Percentiles rank a stretch among this genome's conserved stretches.
Evolutionary conservation across 305 asterid species (phyloP).

Genomic region (Fraxinus sp.): DNA sequence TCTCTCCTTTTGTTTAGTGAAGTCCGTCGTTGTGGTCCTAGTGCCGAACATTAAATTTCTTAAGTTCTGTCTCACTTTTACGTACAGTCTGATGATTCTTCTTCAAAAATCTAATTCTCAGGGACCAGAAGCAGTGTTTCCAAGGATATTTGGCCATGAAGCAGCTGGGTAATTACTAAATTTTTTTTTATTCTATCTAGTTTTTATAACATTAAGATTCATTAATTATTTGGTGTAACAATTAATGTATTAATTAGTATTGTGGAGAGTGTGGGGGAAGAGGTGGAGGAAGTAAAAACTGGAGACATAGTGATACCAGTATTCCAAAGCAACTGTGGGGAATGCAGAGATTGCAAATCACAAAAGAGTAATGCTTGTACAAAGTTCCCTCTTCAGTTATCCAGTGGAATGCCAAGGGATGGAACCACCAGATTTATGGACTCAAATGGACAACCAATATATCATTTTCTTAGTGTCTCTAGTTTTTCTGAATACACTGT

Average conservation of each 20-base stretch:
- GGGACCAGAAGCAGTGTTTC: conserved; percentile 35
- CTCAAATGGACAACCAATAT: conserved; percentile 25
- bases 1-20: not conserved
- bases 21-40: not conserved
- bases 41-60: not conserved
- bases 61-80: not conserved
- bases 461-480: conserved; percentile 36
- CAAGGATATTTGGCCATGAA: conserved; percentile 50
- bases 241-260: conserved; percentile 21
- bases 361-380: conserved; percentile 34
- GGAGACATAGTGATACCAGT: conserved; percentile 43
- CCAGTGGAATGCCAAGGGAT: conserved; percentile 38
- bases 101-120: conserved; percentile 3
- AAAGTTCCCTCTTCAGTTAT: conserved; percentile 23
- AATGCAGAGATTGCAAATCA: conserved; percentile 42
- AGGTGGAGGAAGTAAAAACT: conserved; percentile 41
- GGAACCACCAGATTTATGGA: conserved; percentile 38
- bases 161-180: conserved; percentile 38
- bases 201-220: not conserved
- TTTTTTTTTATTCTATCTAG: not conserved
- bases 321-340: conserved; percentile 38
- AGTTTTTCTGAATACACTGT: conserved; percentile 45
- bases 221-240: not conserved
- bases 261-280: conserved; percentile 51
- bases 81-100: not conserved